phyloP scores from a whole-genome alignment of 768 basidiomycete species.

The Hypsizygus marmoreus region DNA sequence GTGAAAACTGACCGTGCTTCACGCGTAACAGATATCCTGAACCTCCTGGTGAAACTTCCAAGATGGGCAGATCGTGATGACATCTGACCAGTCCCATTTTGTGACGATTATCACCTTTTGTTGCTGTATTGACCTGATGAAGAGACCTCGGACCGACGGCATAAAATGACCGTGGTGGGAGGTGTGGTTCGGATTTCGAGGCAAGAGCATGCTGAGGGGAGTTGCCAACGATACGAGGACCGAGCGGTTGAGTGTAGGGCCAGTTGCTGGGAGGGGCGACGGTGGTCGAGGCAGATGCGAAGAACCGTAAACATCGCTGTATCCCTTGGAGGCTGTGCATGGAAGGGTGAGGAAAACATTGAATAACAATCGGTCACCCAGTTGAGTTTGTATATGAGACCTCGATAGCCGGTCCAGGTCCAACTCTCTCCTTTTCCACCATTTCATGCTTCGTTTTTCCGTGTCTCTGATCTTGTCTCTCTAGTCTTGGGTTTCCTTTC shows the following conservation, averaged over 20 bases:
- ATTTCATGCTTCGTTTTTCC: constrained; percentile 27
- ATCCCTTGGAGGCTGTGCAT: constrained; percentile 2
- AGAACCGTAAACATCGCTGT: not conserved
- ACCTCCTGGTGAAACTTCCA: not conserved
- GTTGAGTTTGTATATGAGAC: no score
- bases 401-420: constrained; percentile 11
- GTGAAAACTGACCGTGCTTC: not conserved
- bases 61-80: constrained; percentile 4
- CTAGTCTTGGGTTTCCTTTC: constrained; percentile 21
- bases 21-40: not conserved
- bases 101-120: constrained; percentile 5
- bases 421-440: constrained; percentile 20
- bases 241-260: constrained; percentile 5
- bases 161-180: constrained; percentile 25
- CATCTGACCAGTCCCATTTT: not conserved
- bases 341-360: not conserved
- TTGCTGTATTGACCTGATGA: constrained; percentile 1
- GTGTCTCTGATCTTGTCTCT: constrained; percentile 24
- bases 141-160: constrained; percentile 20
- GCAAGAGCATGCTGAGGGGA: not conserved
- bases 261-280: not conserved
- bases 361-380: constrained; percentile 17
- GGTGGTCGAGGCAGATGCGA: not conserved
- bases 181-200: not conserved
- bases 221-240: no score